Evolutionary conservation across 106 monocot genomes (phyloP), one percentile per base, ranked within the genome.

Genomic region (Allium fistulosum): DNA sequence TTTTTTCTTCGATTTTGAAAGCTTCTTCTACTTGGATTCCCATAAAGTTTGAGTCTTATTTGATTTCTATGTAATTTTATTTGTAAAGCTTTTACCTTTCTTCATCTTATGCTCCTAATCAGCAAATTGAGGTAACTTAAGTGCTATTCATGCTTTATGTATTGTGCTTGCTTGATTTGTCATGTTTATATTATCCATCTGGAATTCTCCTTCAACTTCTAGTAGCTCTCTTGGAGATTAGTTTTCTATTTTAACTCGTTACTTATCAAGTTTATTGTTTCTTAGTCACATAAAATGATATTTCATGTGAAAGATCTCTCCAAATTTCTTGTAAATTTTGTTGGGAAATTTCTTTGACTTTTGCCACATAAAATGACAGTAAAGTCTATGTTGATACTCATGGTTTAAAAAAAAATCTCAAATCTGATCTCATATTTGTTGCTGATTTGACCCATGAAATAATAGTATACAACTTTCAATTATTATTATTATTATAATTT

Each of bases 311-410:
- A 51, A 49, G 49, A 28, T 71, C 51, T 71, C 58, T 53, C 50
- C 65, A 48, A 7, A 46, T 65, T 49, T 63, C 15, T 16, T 13
- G 22, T 55, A 27, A 7, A 28, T 17, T 13, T 67, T 6, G 17
- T 67, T 22, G 50, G 4, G 26, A 45, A 67, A 26, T 55, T 55
- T 55, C 53, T 55, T 26, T 51, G 17, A 17, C 15, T 37, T 55
- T 79, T 22, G 62, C 73, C 73, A 79, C 88, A 88, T 88, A 81
- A 84, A 88, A 90, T 90, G 73, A 90, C 45, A 78, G 58, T 56
- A 11, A 22, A 14, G 46, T 47, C 48, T 17, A 13, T 17, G 72
- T 74, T 74, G 53, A 11, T 64, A 22, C 10, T n/a, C 61, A 64
- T 48, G 49, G 9, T 47, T 16, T 60, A 8, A 37, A 37, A 37